These are phyloP conservation scores for Peniophora sp. DNA, from an alignment of 1,284 basidiomycete genomes.

Conservation along the genomic window DNA sequence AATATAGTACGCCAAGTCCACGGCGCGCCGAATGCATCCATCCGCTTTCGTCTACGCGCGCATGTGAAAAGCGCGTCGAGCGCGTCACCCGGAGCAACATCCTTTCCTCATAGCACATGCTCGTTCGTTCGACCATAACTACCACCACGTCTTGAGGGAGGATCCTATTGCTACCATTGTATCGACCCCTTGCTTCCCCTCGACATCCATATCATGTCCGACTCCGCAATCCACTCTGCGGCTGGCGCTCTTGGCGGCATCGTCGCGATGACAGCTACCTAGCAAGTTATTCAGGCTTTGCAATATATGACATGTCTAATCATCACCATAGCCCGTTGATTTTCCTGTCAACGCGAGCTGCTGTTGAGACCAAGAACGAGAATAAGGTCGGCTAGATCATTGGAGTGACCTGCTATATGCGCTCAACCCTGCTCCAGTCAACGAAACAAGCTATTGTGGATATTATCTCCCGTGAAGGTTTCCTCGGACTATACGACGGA, in stretches of 20 bases:
- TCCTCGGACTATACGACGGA: slow-evolving; percentile 83
- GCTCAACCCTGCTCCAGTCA: slow-evolving; percentile 25
- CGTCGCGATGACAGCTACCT: slow-evolving; percentile 80
- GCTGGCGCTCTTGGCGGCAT: slow-evolving; percentile 91
- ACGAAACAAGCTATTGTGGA: slow-evolving; percentile 60
- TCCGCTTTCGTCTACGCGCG: no score
- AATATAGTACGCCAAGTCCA: no score
- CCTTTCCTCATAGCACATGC: no score
- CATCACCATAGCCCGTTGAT: slow-evolving; percentile 67
- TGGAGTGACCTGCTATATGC: neutral
- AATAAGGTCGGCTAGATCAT: slow-evolving; percentile 43
- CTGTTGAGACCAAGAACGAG: slow-evolving; percentile 80
- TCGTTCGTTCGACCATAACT: no score
- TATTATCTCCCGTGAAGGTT: slow-evolving; percentile 80
- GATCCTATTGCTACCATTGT: neutral
- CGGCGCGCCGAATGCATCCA: no score
- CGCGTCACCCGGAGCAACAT: no score
- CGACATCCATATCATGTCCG: slow-evolving; percentile 44
- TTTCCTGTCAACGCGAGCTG: slow-evolving; percentile 88
- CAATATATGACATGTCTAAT: slow-evolving; percentile 2
- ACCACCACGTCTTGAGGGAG: no score
- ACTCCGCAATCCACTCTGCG: slow-evolving; percentile 84
- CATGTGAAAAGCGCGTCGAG: no score
- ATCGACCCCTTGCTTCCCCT: neutral
- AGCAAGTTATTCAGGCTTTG: slow-evolving; percentile 40